Conservation (phyloP, 495 filamentous ascomycete species). For the Chaetomium tenue region DNA sequence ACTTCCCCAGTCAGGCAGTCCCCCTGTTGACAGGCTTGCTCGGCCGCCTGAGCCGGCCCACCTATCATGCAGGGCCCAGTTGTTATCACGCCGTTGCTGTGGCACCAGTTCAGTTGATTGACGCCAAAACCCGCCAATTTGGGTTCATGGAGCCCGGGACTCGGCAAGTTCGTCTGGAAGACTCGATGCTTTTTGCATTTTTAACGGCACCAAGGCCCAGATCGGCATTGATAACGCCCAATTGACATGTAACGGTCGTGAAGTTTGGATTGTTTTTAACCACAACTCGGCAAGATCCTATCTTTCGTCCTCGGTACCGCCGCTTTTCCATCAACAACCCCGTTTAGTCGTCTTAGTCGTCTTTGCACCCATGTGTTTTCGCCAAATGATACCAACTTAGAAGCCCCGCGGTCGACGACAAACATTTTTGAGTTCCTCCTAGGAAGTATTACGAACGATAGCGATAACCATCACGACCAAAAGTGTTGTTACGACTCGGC, state of each 20-base stretch:
- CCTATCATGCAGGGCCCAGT: slow-evolving; percentile 11
- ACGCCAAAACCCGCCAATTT: slow-evolving; percentile 14
- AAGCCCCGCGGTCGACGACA: background rate
- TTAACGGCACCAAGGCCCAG: background rate
- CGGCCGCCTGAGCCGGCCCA: background rate
- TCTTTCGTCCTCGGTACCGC: background rate
- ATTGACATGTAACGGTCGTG: background rate
- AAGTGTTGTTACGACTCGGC: slow-evolving; percentile 12
- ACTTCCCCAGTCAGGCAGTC: too few species aligned
- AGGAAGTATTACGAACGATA: too few species aligned
- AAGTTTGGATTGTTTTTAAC: background rate
- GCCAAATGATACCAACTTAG: background rate
- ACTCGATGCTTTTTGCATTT: background rate
- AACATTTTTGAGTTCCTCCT: background rate
- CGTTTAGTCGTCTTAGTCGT: background rate
- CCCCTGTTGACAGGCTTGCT: background rate
- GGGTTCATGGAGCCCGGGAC: slow-evolving; percentile 2
- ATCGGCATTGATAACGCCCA: background rate
- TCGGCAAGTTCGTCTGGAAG: background rate
- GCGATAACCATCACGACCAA: background rate
- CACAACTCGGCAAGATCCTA: background rate
- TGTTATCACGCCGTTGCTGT: slow-evolving; percentile 27
- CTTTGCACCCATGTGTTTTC: slow-evolving; percentile 8
- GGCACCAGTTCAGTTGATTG: slow-evolving; percentile 21
- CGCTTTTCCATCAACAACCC: slow-evolving; percentile 4